Evolutionary conservation across 345 rosid genomes (phyloP), one percentile per base, ranked within the genome.

Genomic region (Dimocarpus longan): DNA sequence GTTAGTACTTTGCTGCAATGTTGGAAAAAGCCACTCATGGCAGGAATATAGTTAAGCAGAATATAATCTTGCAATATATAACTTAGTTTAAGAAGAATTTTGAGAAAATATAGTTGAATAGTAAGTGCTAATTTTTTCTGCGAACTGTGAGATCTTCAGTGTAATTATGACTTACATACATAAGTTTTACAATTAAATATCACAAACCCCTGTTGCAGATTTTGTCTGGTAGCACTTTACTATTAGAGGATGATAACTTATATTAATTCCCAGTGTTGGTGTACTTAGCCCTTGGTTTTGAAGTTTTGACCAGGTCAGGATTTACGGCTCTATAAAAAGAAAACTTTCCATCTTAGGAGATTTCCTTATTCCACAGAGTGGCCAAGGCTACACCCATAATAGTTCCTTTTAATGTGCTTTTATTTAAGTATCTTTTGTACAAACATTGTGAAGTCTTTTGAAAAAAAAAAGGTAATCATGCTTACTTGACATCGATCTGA

Each of bases 231-330:
- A 19, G 39, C 40, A 66, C 72, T 19, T 56, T 0, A 15, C 32
- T 64, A 76, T 21, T 32, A 54, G 52, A 67, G 18, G 24, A 56
- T 52, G 24, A 39, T 76, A n/a, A 66, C 39, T 76, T 67, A 12
- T 66, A 40, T 76, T 67, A 40, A 54, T 21, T 57, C 22, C 54
- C 67, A 39, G 39, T 42, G 28, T 24, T 28, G 19, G 18, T 75
- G 40, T 32, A 76, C 22, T 39, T 76, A 37, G 68, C 54, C 67
- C 37, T 8, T 56, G 32, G 10, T 69, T 59, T 76, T 5, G 21
- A 64, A 46, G 44, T 22, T 46, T 76, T 48, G 78, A 66, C 48
- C 37, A 4, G 66, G 79, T 67, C 52, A 67, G 68, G n/a, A 39
- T 67, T 67, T 66, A 15, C 9, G 66, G 72, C 54, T 68, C 24